Conservation (phyloP, 129 eudicot species). For the Arctium minus region DNA sequence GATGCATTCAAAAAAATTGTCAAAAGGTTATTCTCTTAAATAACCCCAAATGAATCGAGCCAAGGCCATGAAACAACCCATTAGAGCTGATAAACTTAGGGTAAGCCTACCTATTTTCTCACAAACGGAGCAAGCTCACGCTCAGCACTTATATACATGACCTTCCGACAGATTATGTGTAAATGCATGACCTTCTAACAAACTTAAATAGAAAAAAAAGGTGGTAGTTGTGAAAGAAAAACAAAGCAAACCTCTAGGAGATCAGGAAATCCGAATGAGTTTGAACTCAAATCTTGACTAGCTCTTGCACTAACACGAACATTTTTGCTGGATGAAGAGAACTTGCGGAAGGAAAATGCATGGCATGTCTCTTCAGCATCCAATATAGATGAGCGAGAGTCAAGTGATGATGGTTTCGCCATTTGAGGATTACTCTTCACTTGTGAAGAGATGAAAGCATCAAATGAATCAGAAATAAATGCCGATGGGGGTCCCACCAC, state of each 20-base stretch:
- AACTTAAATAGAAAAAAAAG: background rate
- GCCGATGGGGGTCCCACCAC: slow-evolving; percentile 5
- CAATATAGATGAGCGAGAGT: slow-evolving; percentile 52
- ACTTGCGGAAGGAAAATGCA: slow-evolving; percentile 63
- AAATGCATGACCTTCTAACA: background rate
- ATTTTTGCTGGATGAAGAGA: slow-evolving; percentile 36
- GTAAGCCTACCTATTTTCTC: background rate
- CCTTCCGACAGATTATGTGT: background rate
- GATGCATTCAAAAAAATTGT: no score
- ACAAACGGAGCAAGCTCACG: background rate
- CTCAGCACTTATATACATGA: background rate
- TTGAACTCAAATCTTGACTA: slow-evolving; percentile 32
- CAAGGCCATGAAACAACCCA: background rate
- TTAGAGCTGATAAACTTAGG: background rate
- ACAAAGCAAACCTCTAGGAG: slow-evolving; percentile 40
- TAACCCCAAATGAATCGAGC: background rate
- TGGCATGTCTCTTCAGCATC: slow-evolving; percentile 96
- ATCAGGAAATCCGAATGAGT: slow-evolving; percentile 40
- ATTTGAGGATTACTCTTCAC: slow-evolving; percentile 26
- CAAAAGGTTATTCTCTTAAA: no score
- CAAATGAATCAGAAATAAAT: slow-evolving; percentile 42
- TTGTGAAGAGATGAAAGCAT: slow-evolving; percentile 38
- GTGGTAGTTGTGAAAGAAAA: background rate
- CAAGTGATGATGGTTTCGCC: slow-evolving; percentile 30
- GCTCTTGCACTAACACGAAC: slow-evolving; percentile 35